Conservation (phyloP, 129 eudicot species). For the Dittrichia graveolens region DNA sequence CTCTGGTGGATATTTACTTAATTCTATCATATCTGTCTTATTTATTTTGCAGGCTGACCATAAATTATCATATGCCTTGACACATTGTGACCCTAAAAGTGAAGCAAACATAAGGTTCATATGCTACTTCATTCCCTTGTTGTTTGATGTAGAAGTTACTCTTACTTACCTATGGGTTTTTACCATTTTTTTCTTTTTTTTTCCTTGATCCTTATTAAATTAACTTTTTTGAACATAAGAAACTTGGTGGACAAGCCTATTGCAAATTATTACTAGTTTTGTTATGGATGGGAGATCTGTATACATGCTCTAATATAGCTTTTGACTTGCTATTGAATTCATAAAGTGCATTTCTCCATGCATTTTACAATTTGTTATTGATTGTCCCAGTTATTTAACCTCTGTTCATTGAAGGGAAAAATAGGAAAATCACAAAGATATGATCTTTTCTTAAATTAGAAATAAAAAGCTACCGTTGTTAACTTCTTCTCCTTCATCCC, state of each 20-base stretch:
- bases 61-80: conserved; percentile 80
- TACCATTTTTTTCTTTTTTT: background rate
- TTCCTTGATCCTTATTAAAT: background rate
- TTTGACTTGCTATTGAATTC: conserved; percentile 8
- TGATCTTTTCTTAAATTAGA: background rate
- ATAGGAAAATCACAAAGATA: background rate
- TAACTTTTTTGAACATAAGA: background rate
- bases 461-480: background rate
- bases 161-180: background rate
- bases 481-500: background rate
- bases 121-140: background rate
- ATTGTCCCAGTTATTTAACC: background rate
- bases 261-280: background rate
- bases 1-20: background rate
- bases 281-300: background rate
- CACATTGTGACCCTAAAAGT: conserved; percentile 68
- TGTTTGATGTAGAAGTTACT: background rate
- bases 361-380: background rate
- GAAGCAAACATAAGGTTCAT: conserved; percentile 81
- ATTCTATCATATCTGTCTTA: background rate
- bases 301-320: background rate
- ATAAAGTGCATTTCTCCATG: background rate
- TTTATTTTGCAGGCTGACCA: conserved; percentile 71
- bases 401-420: background rate
- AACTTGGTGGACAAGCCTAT: background rate